A percentile compares a stretch with the other conserved stretches of the same genome.
phyloP scores from a whole-genome alignment of 495 filamentous ascomycete species.

The Chaetomium cochliodes region DNA sequence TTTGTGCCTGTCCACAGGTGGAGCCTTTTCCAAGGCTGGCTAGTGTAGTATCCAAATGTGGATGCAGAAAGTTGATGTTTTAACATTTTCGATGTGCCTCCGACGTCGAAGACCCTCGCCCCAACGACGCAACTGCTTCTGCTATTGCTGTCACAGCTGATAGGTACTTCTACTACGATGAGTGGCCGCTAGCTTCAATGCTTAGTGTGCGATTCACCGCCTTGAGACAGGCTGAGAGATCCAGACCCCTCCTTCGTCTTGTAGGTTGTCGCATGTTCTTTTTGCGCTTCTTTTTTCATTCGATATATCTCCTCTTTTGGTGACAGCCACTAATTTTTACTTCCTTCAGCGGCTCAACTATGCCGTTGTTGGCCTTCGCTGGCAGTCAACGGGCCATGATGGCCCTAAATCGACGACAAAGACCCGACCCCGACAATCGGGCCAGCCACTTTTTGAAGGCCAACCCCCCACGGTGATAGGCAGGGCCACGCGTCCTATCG shows the following conservation, averaged over 20 bases:
- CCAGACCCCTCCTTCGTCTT: conserved; percentile 1
- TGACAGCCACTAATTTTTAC: neutral
- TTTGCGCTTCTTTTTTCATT: too few species aligned
- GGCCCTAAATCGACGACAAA: neutral
- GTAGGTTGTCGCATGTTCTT: conserved; percentile 10
- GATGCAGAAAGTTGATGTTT: neutral
- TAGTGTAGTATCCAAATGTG: neutral
- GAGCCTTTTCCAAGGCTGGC: neutral
- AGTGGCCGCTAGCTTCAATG: conserved; percentile 30
- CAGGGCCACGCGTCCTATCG: neutral
- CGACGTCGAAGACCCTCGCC: neutral
- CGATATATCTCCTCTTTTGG: neutral
- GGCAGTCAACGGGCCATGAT: neutral
- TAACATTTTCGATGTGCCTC: neutral
- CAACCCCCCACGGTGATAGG: neutral
- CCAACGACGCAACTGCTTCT: neutral
- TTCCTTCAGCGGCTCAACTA: neutral
- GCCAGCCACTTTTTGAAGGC: neutral
- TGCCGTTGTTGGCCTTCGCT: neutral
- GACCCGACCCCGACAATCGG: neutral
- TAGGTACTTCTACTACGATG: conserved; percentile 25
- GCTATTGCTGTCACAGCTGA: neutral
- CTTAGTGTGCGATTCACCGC: conserved; percentile 29
- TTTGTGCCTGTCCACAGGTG: neutral
- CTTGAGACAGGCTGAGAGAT: conserved; percentile 26